These are phyloP conservation scores for Selaginella tamariscina DNA, from an alignment of 75 land plant genomes.

Conservation along the genomic window DNA sequence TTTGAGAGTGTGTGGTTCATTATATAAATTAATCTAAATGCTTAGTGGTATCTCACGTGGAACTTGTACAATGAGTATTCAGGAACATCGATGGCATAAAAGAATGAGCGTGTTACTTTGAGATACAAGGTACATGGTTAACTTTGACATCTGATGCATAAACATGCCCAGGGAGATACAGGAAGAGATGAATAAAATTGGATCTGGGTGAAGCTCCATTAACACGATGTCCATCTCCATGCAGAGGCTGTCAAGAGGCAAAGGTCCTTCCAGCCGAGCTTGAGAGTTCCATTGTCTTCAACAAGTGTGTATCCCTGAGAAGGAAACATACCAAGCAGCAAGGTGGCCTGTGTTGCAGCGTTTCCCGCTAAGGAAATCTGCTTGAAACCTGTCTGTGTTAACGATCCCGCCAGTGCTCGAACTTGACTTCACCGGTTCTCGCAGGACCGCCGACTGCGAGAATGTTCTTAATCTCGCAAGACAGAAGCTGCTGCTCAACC, in stretches of 20 bases:
- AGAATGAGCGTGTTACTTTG: no score
- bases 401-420: slow-evolving; percentile 64
- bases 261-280: slow-evolving; percentile 93
- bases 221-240: no score
- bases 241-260: slow-evolving; percentile 87
- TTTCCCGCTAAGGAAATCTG: slow-evolving; percentile 71
- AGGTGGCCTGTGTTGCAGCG: slow-evolving; percentile 81
- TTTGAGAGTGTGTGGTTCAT: no score
- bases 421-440: slow-evolving; percentile 62
- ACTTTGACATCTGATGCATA: no score
- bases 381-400: slow-evolving; percentile 57
- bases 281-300: slow-evolving; percentile 76
- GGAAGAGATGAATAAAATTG: no score
- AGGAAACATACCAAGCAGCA: slow-evolving; percentile 82
- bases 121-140: no score
- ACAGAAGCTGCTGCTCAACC: slow-evolving; percentile 89
- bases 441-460: slow-evolving; percentile 75
- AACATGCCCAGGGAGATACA: no score
- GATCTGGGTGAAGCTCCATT: no score
- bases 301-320: slow-evolving; percentile 73
- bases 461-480: slow-evolving; percentile 73
- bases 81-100: no score
- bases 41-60: no score
- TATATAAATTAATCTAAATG: no score
- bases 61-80: no score